Evolutionary conservation across 306 rosid genomes (phyloP), one percentile per base, ranked within the genome.

Genomic region (Quercus berberidifolia): DNA sequence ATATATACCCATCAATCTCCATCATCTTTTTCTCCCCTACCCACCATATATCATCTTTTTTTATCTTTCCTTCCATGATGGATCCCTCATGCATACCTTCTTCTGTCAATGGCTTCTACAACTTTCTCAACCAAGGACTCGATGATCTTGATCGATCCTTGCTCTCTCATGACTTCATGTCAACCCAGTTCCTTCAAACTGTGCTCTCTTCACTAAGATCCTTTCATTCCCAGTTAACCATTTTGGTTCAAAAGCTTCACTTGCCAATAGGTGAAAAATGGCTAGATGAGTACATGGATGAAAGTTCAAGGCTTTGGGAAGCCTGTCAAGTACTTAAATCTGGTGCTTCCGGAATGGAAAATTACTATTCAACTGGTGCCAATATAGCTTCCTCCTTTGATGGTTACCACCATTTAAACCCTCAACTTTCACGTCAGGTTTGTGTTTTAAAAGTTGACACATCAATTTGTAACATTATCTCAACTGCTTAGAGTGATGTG

Each of bases 251-350:
- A 25, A 89, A 83, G 71, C 97, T 93, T 28, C 84, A 92, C 5
- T 78, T 93, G 31, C 98, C 98, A 0, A 87, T 87, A 0, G 98
- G 98, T 3, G 98, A 92, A 1, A 93, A 93, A 80, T 93, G 98
- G 98, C 88, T 93, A 21, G 94, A 93, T 28, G 98, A 93, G 79
- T 93, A 93, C 86, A 93, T 93, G 98, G 98, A 93, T 3, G 98
- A 93, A 72, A 91, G 90, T 80, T 89, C 98, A 5, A 84, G 90
- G 83, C 93, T 91, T 23, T 93, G 89, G 97, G 97, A 93, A 82
- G 87, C 94, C 33, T 93, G 90, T 21, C 94, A 91, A 76, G 89
- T 90, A 0, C 93, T 93, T 78, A 93, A 91, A 79, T 87, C 93
- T 0, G 93, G 91, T 17, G 77, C 89, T 73, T 90, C 97, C 33